phyloP scores from a whole-genome alignment of 2,329 filamentous ascomycete genomes.

The Fusarium nelsonii region DNA sequence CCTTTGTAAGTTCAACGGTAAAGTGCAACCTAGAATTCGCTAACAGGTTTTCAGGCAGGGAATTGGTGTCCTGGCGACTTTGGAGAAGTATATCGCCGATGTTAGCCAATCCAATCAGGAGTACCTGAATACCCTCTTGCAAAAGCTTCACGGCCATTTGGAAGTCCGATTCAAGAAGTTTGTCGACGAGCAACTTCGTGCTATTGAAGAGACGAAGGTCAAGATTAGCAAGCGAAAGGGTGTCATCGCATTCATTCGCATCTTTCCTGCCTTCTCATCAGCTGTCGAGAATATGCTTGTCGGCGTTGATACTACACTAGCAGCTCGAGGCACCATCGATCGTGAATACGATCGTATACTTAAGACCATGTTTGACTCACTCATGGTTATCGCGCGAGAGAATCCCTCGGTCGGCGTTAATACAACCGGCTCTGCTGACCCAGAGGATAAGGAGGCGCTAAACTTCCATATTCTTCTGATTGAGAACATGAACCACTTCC shows the following conservation, averaged over 20 bases:
- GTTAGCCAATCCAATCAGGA: slow-evolving; percentile 94
- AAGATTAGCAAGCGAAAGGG: slow-evolving; percentile 99
- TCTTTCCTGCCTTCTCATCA: slow-evolving; percentile 88
- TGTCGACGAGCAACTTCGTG: slow-evolving; percentile 92
- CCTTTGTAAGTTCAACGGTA: slow-evolving; percentile 73
- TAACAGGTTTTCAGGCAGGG: slow-evolving; percentile 75
- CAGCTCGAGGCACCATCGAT: slow-evolving; percentile 82
- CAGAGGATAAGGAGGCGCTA: slow-evolving; percentile 94
- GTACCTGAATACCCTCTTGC: slow-evolving; percentile 82
- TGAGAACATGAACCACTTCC: slow-evolving; percentile 98
- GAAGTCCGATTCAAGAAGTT: slow-evolving; percentile 86
- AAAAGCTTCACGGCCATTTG: slow-evolving; percentile 81
- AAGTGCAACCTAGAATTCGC: background rate
- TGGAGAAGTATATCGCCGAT: slow-evolving; percentile 83
- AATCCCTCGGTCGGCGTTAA: slow-evolving; percentile 64
- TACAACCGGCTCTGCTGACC: slow-evolving; percentile 61
- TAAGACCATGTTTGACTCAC: slow-evolving; percentile 95
- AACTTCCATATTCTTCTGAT: slow-evolving; percentile 98
- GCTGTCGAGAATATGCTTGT: slow-evolving; percentile 87
- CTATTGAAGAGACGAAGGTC: slow-evolving; percentile 97
- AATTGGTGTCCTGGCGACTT: slow-evolving; percentile 82
- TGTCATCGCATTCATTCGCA: slow-evolving; percentile 93
- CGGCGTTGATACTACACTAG: slow-evolving; percentile 66
- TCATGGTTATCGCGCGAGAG: slow-evolving; percentile 90
- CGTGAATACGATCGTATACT: slow-evolving; percentile 89